Evolutionary conservation across 2,329 filamentous ascomycete species (phyloP).

Genomic region (Bimuria novae-zelandiae): DNA sequence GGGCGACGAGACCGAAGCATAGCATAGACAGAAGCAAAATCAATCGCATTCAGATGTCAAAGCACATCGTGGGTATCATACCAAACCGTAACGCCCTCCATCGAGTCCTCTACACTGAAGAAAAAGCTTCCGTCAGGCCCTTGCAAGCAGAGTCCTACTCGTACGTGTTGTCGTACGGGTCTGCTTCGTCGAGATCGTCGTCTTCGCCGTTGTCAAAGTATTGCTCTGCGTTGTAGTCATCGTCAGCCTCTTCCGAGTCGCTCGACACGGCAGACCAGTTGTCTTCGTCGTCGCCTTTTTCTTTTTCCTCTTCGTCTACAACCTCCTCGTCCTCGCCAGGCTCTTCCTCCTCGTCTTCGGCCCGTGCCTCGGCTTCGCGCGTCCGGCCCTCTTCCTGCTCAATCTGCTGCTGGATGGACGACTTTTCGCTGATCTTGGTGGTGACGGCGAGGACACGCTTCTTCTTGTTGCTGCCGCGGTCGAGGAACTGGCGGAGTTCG

Average conservation of each 20-base stretch:
- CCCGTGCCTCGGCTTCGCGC: slow-evolving; percentile 53
- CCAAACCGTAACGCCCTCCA: background rate
- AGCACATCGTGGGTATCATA: too few species aligned
- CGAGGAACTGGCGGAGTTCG: slow-evolving; percentile 61
- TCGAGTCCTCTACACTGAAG: too few species aligned
- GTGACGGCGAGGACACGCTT: slow-evolving; percentile 42
- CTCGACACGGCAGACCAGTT: slow-evolving; percentile 58
- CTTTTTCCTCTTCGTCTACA: slow-evolving; percentile 56
- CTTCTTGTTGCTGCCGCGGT: slow-evolving; percentile 42
- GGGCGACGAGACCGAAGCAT: too few species aligned
- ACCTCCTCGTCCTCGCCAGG: slow-evolving; percentile 54
- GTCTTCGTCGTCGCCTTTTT: slow-evolving; percentile 63
- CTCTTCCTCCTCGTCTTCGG: slow-evolving; percentile 47
- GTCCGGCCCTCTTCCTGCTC: slow-evolving; percentile 51
- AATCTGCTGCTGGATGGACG: slow-evolving; percentile 46
- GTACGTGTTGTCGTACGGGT: slow-evolving; percentile 44
- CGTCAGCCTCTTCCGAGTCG: slow-evolving; percentile 67
- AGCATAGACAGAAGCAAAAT: too few species aligned
- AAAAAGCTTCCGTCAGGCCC: background rate
- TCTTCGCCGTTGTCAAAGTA: slow-evolving; percentile 59
- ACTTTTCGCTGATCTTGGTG: slow-evolving; percentile 36
- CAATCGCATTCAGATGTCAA: background rate
- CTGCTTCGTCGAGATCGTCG: slow-evolving; percentile 50
- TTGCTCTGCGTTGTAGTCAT: slow-evolving; percentile 66
- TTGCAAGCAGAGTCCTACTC: slow-evolving; percentile 20